Evolutionary conservation across 305 asterid genomes (phyloP).

Genomic region (Solanum chacoense): DNA sequence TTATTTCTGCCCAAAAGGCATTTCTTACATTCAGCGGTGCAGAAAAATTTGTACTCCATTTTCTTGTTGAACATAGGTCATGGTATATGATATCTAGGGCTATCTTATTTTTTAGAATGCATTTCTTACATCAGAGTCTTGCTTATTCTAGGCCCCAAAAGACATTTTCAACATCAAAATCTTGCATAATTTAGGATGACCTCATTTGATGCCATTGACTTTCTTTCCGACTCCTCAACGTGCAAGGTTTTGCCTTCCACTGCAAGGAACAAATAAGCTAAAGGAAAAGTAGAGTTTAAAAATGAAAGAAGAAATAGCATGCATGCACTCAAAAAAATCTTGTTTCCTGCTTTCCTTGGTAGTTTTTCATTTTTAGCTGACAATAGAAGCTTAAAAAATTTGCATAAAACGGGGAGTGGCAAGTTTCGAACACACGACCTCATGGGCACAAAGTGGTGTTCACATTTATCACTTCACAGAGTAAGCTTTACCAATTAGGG

Average conservation of each 20-base stretch:
- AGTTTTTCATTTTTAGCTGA: neutral
- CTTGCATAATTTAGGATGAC: neutral
- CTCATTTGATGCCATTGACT: neutral
- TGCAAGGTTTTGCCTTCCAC: neutral
- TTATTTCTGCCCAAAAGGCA: neutral
- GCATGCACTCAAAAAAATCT: neutral
- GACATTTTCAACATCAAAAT: neutral
- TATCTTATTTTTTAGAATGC: neutral
- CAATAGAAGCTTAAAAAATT: neutral
- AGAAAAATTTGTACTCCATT: neutral
- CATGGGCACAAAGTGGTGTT: neutral
- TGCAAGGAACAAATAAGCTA: neutral
- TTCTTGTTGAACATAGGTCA: neutral
- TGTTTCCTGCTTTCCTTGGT: neutral
- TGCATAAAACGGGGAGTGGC: neutral
- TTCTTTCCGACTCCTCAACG: neutral
- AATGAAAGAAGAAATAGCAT: neutral
- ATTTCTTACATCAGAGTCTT: neutral
- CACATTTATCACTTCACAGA: neutral
- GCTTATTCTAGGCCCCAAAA: neutral
- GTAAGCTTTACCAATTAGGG: neutral
- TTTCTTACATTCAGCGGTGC: neutral
- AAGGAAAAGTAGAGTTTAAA: neutral
- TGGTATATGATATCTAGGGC: neutral
- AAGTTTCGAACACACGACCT: neutral